Evolutionary conservation across 352 stramenopile species (phyloP).

Genomic region (Phytopythium delawarense): DNA sequence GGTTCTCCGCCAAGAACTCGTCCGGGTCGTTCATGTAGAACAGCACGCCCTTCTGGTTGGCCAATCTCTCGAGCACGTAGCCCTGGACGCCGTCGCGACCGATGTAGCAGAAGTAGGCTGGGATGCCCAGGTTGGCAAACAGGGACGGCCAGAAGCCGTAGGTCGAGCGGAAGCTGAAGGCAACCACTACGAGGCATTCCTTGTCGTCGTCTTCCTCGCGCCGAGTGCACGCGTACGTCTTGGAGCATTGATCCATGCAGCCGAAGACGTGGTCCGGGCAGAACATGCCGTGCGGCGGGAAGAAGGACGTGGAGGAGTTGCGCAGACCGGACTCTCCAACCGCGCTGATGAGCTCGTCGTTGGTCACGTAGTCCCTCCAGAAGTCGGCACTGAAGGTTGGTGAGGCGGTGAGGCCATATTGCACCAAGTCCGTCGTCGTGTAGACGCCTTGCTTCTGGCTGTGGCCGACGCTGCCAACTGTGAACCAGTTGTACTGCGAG

Average conservation of each 20-base stretch:
- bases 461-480: constrained; percentile 19
- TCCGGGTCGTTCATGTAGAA: constrained; percentile 22
- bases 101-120: constrained; percentile 6
- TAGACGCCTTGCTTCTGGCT: constrained; percentile 26
- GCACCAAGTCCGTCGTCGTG: constrained; percentile 35
- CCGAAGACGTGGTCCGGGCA: constrained; percentile 27
- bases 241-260: constrained; percentile 36
- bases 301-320: constrained; percentile 17
- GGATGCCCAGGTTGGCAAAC: constrained; percentile 9
- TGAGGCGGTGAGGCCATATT: constrained; percentile 8
- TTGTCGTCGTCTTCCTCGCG: constrained; percentile 20
- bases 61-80: constrained; percentile 15
- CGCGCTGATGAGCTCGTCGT: constrained; percentile 24
- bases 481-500: constrained; percentile 23
- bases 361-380: constrained; percentile 32
- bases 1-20: constrained; percentile 7
- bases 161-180: constrained; percentile 21
- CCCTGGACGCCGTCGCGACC: neutral
- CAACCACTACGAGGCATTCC: constrained; percentile 28
- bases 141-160: constrained; percentile 21
- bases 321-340: constrained; percentile 8
- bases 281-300: constrained; percentile 9
- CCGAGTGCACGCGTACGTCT: constrained; percentile 27
- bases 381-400: constrained; percentile 27
- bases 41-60: constrained; percentile 4